phyloP scores from a whole-genome alignment of 805 yeast genomes.

The Komagataella pseudopastoris region DNA sequence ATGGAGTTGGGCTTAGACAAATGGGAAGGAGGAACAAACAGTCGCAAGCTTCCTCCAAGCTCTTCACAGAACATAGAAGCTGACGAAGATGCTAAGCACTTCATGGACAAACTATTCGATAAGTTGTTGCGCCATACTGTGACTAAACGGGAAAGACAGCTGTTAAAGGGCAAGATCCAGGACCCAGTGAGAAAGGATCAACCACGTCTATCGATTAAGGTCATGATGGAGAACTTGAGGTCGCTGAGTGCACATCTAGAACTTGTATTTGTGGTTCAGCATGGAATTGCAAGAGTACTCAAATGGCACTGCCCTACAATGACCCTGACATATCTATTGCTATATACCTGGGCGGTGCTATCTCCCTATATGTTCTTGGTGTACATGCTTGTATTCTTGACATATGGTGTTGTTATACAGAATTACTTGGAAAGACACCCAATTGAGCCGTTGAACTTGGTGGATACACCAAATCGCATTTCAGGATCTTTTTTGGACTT shows the following conservation, averaged over 20 bases:
- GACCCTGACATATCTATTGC: constrained; percentile 44
- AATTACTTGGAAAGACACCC: constrained; percentile 65
- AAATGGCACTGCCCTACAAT: constrained; percentile 69
- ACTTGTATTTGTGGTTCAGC: constrained; percentile 44
- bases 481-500: background rate
- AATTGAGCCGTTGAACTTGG: constrained; percentile 26
- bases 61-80: constrained; percentile 8
- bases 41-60: constrained; percentile 6
- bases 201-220: constrained; percentile 45
- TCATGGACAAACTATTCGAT: constrained; percentile 45
- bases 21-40: constrained; percentile 8
- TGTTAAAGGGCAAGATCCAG: constrained; percentile 23
- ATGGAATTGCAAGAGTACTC: constrained; percentile 41
- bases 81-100: constrained; percentile 25
- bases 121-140: constrained; percentile 34
- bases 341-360: constrained; percentile 54
- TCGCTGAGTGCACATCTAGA: constrained; percentile 43
- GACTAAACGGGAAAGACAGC: constrained; percentile 32
- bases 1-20: constrained; percentile 30
- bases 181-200: constrained; percentile 29
- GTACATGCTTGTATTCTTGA: constrained; percentile 43
- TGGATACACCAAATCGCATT: constrained; percentile 13
- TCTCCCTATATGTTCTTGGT: constrained; percentile 58
- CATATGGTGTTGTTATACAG: constrained; percentile 52
- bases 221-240: constrained; percentile 43